Base-by-base conservation (phyloP, 2,329 filamentous ascomycete species). In the Paracoccidioides brasiliensis region DNA sequence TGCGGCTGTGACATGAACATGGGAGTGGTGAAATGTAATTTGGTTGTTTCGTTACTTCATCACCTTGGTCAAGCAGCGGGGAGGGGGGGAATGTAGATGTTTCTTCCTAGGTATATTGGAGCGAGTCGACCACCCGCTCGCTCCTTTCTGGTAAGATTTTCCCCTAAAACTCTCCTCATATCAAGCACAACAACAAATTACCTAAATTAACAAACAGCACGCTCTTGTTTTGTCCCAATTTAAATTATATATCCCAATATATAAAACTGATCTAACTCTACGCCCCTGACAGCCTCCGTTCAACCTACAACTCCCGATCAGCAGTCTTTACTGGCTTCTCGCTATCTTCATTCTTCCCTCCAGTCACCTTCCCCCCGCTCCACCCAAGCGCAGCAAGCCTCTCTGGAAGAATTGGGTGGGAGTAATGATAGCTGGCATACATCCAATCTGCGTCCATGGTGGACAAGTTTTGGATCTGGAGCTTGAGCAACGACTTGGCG, bases 361-460 rank as follows among this genome's bases (percentile, higher is more conserved):
- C 72, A 38, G 73, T 68, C 44, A 70, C 67, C 63, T 73, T 73
- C 40, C 68, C 69, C 58, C 88, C 83, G 67, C 84, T 83, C 90
- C 91, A 98, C 61, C 88, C 85, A 58, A 98, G 80, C 1, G 91
- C 93, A 71, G 87, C 88, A 65, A 98, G 78, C 65, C 93, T 83
- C 79, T 98, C 94, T 1, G 90, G 87, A 62, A 98, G 77, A 62
- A 97, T 96, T 0, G 93, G 93, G 74, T 98, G 93, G 30, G 91
- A 96, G 79, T 94, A 96, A 76, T 98, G 90, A 78, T 97, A 98
- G 74, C 86, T 94, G 54, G 93, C 93, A 72, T 95, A 98, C 80
- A 96, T 83, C 86, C 88, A 95, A 74, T 98, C 94, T 33, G 93
- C 93, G 66, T 98, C 93, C 91, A 98, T 97, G 59, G 88, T 94